phyloP scores from a whole-genome alignment of 495 filamentous ascomycete species.

The Penicillium egyptiacum region DNA sequence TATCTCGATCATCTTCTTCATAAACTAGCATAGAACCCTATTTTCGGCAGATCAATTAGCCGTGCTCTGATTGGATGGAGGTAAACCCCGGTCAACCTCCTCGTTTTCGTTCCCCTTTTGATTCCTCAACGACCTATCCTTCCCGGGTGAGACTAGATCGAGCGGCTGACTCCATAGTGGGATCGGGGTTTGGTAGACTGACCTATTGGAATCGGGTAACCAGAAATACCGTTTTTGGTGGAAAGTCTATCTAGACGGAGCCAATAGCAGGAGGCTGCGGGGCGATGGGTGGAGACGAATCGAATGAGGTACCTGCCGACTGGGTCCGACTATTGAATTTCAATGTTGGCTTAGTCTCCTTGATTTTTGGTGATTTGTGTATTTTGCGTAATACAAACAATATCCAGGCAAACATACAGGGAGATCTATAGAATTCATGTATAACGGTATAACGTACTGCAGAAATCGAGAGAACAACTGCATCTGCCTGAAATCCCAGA shows the following conservation, averaged over 20 bases:
- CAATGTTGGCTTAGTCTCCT: not conserved
- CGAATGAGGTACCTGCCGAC: not conserved
- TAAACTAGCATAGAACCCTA: not conserved
- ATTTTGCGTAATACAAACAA: not conserved
- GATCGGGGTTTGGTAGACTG: not conserved
- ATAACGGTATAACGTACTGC: too few relatives aligned
- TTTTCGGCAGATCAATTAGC: not conserved
- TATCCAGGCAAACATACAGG: not conserved
- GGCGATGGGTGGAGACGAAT: not conserved
- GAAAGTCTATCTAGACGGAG: not conserved
- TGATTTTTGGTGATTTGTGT: not conserved
- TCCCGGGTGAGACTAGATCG: not conserved
- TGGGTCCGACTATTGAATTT: constrained; percentile 6
- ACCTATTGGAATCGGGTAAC: not conserved
- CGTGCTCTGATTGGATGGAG: not conserved
- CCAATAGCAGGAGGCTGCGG: constrained; percentile 1
- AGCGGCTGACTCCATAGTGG: not conserved
- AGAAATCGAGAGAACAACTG: constrained; percentile 2
- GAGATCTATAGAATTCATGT: too few relatives aligned
- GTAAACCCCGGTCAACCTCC: not conserved
- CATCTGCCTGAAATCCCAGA: constrained; percentile 7
- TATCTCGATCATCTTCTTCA: constrained; percentile 5
- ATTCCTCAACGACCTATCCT: not conserved
- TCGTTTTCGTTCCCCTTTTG: not conserved
- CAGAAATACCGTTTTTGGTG: not conserved